Evolutionary conservation across 805 yeast genomes (phyloP), one percentile per base, ranked within the genome.

Genomic region (Lipomyces kockii): DNA sequence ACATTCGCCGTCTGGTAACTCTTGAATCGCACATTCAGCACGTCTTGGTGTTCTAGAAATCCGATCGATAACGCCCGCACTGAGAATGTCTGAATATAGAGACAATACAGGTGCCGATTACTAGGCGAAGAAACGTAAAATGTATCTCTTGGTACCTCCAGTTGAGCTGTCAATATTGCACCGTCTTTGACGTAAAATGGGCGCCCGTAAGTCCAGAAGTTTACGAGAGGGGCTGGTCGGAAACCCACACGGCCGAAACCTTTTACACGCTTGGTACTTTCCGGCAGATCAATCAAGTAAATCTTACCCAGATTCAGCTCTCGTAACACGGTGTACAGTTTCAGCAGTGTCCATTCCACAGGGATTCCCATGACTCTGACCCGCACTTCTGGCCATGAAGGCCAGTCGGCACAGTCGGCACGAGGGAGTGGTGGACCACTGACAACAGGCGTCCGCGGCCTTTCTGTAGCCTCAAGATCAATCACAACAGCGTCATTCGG

Each of bases 21-120:
- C 55, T 52, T 52, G n/a, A 52, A 52, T 12, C 55, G 34, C n/a
- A 52, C 55, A 17, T 52, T 52, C 55, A 52, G 6, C 17, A 52
- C n/a, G 22, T 25, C 55, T 25, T 25, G 55, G 11, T 14, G 14
- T 11, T 52, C 55, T 25, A 52, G 55, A 52, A 25, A 52, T 25
- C 55, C 55, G 29, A 52, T 25, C 4, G 55, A 52, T 22, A 52
- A 14, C 7, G 55, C 6, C 9, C 34, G 29, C 2, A 9, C 27
- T 12, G 29, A 17, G 34, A 52, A 25, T 25, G 34, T 52, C n/a
- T 52, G 55, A 52, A 52, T 20, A 52, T 52, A 52, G 55, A 52
- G 55, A 9, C 55, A 52, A 52, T 25, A 12, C 17, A 25, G 9
- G 3, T 25, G 29, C n/a, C 17, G 55, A 29, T 29, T 17, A 25